These are phyloP conservation scores for Amanita thiersii DNA, from an alignment of 768 basidiomycete genomes.

Conservation along the genomic window DNA sequence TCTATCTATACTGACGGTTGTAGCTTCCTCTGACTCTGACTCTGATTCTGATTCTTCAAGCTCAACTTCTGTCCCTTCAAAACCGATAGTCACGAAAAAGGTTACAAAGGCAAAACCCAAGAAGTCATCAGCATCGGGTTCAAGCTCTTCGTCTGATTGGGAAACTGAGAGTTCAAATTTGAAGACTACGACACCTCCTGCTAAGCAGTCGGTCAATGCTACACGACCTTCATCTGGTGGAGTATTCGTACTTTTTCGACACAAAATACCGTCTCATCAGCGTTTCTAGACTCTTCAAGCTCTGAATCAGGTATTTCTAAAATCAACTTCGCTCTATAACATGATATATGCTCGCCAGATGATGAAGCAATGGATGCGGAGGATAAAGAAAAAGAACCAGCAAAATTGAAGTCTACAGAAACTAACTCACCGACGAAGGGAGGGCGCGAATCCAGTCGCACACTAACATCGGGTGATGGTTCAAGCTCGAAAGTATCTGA, in stretches of 20 bases:
- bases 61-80: neutral
- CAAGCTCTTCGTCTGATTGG: conserved; percentile 13
- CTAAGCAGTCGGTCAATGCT: no score
- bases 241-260: neutral
- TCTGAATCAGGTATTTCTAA: conserved; percentile 20
- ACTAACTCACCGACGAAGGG: conserved; percentile 7
- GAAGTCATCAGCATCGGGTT: conserved; percentile 5
- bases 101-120: conserved; percentile 4
- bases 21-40: conserved; percentile 23
- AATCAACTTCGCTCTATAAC: neutral
- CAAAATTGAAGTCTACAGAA: conserved; percentile 12
- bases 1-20: no score
- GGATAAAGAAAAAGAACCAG: conserved; percentile 12
- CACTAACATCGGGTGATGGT: conserved; percentile 24
- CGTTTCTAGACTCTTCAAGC: conserved; percentile 15
- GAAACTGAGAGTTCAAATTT: conserved; percentile 17
- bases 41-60: conserved; percentile 25
- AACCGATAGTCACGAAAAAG: conserved; percentile 7
- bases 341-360: conserved; percentile 14
- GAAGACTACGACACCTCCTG: no score
- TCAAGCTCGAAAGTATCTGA: no score
- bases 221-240: neutral
- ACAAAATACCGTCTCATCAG: neutral
- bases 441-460: conserved; percentile 30
- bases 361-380: conserved; percentile 29